phyloP scores from a whole-genome alignment of 1,284 basidiomycete genomes.

The Leccinum pseudoinsigne region DNA sequence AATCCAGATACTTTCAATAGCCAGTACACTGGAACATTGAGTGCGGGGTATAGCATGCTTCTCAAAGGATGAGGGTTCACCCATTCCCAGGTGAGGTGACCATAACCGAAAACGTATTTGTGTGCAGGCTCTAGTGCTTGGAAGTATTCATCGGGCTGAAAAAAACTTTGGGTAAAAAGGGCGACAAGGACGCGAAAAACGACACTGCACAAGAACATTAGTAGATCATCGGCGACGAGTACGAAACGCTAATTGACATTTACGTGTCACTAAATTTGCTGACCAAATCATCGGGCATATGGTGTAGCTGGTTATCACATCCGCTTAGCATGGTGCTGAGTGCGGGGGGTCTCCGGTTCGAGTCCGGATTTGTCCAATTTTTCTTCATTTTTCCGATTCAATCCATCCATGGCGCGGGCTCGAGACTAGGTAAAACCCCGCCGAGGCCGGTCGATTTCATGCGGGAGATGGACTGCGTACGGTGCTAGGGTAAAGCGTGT shows the following conservation, averaged over 20 bases:
- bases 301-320: constrained; percentile 53
- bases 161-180: constrained; percentile 80
- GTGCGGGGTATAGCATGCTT: constrained; percentile 69
- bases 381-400: neutral
- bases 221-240: neutral
- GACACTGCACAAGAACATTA: constrained; percentile 36
- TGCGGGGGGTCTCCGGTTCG: constrained; percentile 44
- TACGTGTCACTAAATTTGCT: neutral
- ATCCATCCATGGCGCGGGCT: too few relatives aligned
- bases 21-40: constrained; percentile 83
- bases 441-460: neutral
- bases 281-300: constrained; percentile 29
- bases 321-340: constrained; percentile 40
- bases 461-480: neutral
- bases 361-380: constrained; percentile 39
- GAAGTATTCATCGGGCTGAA: constrained; percentile 98
- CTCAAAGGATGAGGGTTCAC: constrained; percentile 63
- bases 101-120: constrained; percentile 86
- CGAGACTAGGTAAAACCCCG: too few relatives aligned
- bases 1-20: constrained; percentile 53
- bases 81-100: constrained; percentile 98
- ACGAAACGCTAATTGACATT: neutral
- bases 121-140: constrained; percentile 96
- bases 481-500: neutral
- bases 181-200: constrained; percentile 59